Evolutionary conservation across 176 grass and related monocot species (phyloP), one percentile per base, ranked within the genome.

Genomic region (Stipa capillata): DNA sequence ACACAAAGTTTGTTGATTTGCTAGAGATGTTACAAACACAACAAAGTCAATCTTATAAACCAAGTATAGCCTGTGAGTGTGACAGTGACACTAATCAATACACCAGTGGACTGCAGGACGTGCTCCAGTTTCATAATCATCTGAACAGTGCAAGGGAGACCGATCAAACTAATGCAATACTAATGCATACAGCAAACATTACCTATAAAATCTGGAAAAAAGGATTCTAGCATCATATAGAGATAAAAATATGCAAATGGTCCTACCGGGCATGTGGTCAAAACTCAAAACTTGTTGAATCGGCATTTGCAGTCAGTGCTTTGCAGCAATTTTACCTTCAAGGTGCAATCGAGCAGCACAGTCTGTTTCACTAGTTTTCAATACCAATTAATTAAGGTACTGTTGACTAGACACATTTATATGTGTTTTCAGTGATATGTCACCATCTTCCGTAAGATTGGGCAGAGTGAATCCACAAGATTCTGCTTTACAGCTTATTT

Each of bases 331-430:
- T 8, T 34, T 42, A 54, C 36, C 41, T 57, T 49, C 67, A 71
- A 3, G 10, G 31, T 25, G 81, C 21, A 31, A 77, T 48, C 56
- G 78, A 28, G 47, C 23, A 11, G 25, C 52, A 72, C 66, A 67
- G 51, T 83, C 82, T 73, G 39, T 79, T 75, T 76, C 74, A 82
- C 60, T 18, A 40, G 69, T 15, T 77, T 27, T 59, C 16, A 2
- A 34, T 53, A 13, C 49, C 35, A 73, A 57, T 57, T 73, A 67
- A 60, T 40, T 68, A 67, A 74, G 61, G 17, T 65, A 52, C 35
- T 49, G 3, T 25, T 64, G 57, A 42, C 32, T 50, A 51, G 28
- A 64, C 28, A 48, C 40, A 65, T 51, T 65, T 65, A 34, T 67
- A 50, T 78, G 77, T 72, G 73, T 21, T 85, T 54, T 51, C 39